phyloP scores from a whole-genome alignment of 208 protist species.

The Angomonas deanei region DNA sequence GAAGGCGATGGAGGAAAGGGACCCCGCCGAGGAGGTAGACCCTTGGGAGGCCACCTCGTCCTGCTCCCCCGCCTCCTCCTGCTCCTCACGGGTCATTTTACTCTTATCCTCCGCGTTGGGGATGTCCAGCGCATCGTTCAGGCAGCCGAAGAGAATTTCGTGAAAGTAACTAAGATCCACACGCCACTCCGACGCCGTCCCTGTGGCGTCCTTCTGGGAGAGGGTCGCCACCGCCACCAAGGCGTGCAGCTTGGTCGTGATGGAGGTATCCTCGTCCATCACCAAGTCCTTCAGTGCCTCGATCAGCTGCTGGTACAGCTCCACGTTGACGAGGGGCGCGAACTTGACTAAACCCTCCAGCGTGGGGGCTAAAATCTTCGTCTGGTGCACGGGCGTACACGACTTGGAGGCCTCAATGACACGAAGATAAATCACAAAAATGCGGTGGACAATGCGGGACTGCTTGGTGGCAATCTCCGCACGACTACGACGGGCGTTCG shows the following conservation, averaged over 20 bases:
- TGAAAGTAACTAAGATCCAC: conserved; percentile 92
- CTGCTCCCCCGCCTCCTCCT: conserved; percentile 26
- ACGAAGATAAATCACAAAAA: conserved; percentile 90
- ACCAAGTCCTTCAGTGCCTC: conserved; percentile 85
- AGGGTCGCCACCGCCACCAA: conserved; percentile 85
- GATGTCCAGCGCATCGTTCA: conserved; percentile 73
- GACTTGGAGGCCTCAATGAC: conserved; percentile 82
- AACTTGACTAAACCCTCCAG: conserved; percentile 90
- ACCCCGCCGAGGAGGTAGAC: conserved; percentile 81
- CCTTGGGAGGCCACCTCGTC: conserved; percentile 78
- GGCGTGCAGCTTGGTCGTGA: conserved; percentile 85
- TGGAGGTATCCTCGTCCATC: conserved; percentile 64
- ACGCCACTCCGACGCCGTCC: conserved; percentile 76
- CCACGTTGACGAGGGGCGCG: conserved; percentile 85
- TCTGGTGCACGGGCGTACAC: conserved; percentile 79
- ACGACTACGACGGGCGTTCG: conserved; percentile 82
- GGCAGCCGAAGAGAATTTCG: conserved; percentile 83
- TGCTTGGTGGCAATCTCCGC: conserved; percentile 85
- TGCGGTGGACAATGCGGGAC: conserved; percentile 80
- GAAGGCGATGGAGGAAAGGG: conserved; percentile 87
- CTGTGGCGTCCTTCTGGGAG: conserved; percentile 80
- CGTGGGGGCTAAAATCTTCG: conserved; percentile 84
- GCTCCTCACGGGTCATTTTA: conserved; percentile 59
- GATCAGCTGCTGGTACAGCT: conserved; percentile 87
- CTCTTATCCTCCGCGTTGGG: conserved; percentile 44